Evolutionary conservation across 805 yeast species (phyloP), one percentile per base, ranked within the genome.

Genomic region (Starmera caribaea): DNA sequence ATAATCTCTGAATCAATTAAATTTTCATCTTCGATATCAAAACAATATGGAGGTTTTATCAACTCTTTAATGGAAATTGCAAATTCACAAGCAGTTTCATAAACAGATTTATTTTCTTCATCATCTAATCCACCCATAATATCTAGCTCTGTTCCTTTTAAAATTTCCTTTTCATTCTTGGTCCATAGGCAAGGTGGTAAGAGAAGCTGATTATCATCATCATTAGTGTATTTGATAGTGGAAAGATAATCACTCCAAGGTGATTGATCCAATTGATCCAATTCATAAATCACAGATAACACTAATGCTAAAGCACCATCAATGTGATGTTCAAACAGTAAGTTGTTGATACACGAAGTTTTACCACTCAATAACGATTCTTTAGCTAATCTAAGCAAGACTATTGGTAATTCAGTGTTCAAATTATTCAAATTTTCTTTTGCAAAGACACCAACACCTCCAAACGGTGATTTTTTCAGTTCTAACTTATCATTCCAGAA

Each of bases 381-480:
- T 53, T 83, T 83, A n/a, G 82, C 81, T 0, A 83, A 62, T 47
- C 85, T 62, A 21, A 81, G 56, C 3, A 83, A 51, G 6, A 53
- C 45, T 8, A 41, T 39, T 15, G 65, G 49, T 10, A 39, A 42
- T 3, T 37, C 14, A 13, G 57, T 68, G 28, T 55, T 54, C 8
- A 57, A 68, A 29, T 54, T 54, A 8, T 54, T 58, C 9, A 75
- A 50, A 26, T 65, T 65, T 26, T 49, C 40, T 7, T 54, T 60
- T 6, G 83, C 79, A 54, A 81, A 82, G 0, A 87, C 90, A 7
- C 95, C 95, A 3, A 75, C 46, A 1, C 95, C 95, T 3, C 85
- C 87, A 3, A 62, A 43, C 3, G 58, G 47, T 0, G 86, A 75
- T n/a, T 48, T 44, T 30, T 58, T 63, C 1, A 81, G 56, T 31